Percentiles rank a stretch among this genome's conserved stretches.
phyloP scores from a whole-genome alignment of 2,329 filamentous ascomycete species.

The Elsinoe arachidis region DNA sequence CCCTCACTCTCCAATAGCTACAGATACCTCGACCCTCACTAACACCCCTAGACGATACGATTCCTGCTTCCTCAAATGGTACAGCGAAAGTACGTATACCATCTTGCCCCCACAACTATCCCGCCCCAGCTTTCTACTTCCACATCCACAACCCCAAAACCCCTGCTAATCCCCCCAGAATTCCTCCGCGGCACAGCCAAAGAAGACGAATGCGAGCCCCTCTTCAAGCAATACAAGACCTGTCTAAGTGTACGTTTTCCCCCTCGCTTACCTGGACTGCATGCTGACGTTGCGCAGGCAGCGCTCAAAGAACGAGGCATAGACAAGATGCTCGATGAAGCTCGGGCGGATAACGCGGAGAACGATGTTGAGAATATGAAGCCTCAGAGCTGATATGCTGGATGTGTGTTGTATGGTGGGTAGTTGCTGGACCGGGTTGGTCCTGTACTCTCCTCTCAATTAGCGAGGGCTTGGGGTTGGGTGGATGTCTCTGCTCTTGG shows the following conservation, averaged over 20 bases:
- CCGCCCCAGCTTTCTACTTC: constrained; percentile 10
- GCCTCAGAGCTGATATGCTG: constrained; percentile 31
- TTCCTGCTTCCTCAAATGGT: constrained; percentile 97
- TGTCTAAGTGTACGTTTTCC: constrained; percentile 65
- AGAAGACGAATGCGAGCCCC: constrained; percentile 72
- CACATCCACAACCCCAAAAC: neutral
- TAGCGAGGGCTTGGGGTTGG: too few relatives aligned
- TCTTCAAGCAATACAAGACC: constrained; percentile 82
- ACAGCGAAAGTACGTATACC: constrained; percentile 75
- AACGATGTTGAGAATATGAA: constrained; percentile 66
- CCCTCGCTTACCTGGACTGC: constrained; percentile 15
- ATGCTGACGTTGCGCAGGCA: constrained; percentile 44
- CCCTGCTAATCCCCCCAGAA: constrained; percentile 40
- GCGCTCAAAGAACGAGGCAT: constrained; percentile 84
- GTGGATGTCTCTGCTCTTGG: too few relatives aligned
- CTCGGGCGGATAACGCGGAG: constrained; percentile 79
- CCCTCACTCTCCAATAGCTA: too few relatives aligned
- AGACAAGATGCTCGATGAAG: constrained; percentile 85
- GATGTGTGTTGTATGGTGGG: too few relatives aligned
- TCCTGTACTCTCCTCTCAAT: too few relatives aligned
- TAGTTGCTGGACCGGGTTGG: too few relatives aligned
- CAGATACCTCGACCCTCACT: neutral
- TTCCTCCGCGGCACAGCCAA: constrained; percentile 79
- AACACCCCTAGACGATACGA: constrained; percentile 68
- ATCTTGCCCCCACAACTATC: neutral